A percentile compares a stretch with the other conserved stretches of the same genome.
Evolutionary conservation across 163 green algal species (phyloP).

Genomic region (Volvox carteri): DNA sequence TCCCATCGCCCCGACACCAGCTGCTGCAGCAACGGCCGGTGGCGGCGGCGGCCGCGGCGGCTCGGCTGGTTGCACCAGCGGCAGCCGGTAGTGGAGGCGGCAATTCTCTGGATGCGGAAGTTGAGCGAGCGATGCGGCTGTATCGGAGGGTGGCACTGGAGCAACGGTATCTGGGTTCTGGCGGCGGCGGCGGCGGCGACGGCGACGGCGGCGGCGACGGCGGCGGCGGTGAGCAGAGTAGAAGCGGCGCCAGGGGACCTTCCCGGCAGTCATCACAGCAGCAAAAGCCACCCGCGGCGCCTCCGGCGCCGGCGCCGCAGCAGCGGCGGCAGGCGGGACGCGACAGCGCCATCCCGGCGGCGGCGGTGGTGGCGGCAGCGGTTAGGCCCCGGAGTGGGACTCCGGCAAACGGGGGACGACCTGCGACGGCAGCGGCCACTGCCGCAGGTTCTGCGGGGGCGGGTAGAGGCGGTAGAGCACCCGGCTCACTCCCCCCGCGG

Average conservation of each 20-base stretch:
- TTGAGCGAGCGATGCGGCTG: conserved; percentile 10
- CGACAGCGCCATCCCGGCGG: background rate
- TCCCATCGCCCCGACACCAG: background rate
- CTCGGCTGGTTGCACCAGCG: background rate
- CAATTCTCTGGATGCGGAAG: background rate
- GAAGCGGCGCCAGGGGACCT: background rate
- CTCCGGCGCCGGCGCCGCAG: background rate
- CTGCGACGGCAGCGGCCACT: background rate
- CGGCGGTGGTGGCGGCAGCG: background rate
- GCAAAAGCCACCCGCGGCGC: background rate
- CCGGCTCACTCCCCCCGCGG: background rate
- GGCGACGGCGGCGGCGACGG: background rate
- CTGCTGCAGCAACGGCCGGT: background rate
- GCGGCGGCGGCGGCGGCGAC: background rate
- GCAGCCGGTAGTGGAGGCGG: background rate
- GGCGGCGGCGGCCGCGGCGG: background rate
- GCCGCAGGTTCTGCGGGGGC: background rate
- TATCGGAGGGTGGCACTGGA: background rate
- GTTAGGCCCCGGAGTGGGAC: too few species aligned
- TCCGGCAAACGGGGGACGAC: too few species aligned
- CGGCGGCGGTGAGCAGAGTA: background rate
- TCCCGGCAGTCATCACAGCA: background rate
- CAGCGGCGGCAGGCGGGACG: background rate
- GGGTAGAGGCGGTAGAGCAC: too few species aligned
- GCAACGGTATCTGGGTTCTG: conserved; percentile 12